These are phyloP conservation scores for Xylariaceae sp. DNA, from an alignment of 2,329 filamentous ascomycete species.

Conservation along the genomic window DNA sequence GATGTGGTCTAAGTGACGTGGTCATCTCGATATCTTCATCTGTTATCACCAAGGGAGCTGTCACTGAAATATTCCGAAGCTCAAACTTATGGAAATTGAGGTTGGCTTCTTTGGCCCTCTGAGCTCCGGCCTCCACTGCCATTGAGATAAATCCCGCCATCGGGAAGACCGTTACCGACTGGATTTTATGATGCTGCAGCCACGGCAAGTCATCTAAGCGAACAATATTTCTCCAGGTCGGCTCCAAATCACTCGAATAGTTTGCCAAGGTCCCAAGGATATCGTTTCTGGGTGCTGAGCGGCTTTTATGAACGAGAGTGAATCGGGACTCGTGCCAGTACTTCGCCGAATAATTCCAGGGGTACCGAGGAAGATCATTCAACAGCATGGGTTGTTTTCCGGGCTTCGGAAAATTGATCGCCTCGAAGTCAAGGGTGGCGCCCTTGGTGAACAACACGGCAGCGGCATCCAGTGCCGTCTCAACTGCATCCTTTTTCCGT, in stretches of 20 bases:
- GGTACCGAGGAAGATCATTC: conserved; percentile 43
- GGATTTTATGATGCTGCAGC: conserved; percentile 53
- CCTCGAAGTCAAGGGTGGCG: conserved; percentile 38
- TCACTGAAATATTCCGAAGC: conserved; percentile 43
- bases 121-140: conserved; percentile 43
- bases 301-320: conserved; percentile 39
- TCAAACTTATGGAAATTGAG: conserved; percentile 39
- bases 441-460: conserved; percentile 44
- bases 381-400: conserved; percentile 35
- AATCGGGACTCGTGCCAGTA: conserved; percentile 47
- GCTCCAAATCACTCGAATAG: conserved; percentile 41
- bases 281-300: conserved; percentile 39
- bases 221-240: conserved; percentile 46
- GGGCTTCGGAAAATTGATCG: conserved; percentile 42
- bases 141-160: conserved; percentile 49
- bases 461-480: conserved; percentile 41
- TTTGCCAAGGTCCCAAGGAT: conserved; percentile 43
- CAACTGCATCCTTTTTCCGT: conserved; percentile 46
- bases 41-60: conserved; percentile 42
- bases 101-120: conserved; percentile 31
- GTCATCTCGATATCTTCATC: conserved; percentile 48
- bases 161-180: conserved; percentile 52
- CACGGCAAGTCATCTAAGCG: conserved; percentile 49
- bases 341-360: conserved; percentile 42
- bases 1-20: conserved; percentile 40